These are phyloP conservation scores for Starmerella kuoi DNA, from an alignment of 805 yeast genomes.

Conservation along the genomic window DNA sequence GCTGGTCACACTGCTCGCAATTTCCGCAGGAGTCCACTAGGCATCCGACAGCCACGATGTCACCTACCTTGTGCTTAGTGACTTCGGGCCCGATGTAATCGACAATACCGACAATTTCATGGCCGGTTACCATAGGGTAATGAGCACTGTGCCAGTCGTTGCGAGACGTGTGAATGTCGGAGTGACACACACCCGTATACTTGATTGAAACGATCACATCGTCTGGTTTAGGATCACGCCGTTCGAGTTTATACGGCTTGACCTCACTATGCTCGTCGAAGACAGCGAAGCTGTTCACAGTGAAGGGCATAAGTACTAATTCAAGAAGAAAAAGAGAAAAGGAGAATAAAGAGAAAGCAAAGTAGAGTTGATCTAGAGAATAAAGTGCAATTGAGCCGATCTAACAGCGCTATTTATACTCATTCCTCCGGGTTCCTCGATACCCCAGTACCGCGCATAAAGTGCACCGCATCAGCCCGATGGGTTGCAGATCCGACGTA, in stretches of 20 bases:
- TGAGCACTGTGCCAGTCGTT: constrained; percentile 39
- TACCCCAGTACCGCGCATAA: too few species aligned
- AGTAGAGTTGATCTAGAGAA: too few species aligned
- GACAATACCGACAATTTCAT: constrained; percentile 32
- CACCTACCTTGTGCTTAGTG: constrained; percentile 46
- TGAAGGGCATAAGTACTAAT: constrained; percentile 16
- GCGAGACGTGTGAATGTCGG: constrained; percentile 41
- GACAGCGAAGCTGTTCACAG: constrained; percentile 15
- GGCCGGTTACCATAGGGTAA: constrained; percentile 38
- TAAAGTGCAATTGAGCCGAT: too few species aligned
- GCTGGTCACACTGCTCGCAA: constrained; percentile 46
- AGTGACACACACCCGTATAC: constrained; percentile 39
- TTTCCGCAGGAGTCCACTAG: constrained; percentile 46
- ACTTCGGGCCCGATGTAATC: constrained; percentile 45
- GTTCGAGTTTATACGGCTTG: constrained; percentile 12
- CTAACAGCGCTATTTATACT: too few species aligned
- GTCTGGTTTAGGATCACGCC: constrained; percentile 19
- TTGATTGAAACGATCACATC: constrained; percentile 27
- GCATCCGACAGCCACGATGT: constrained; percentile 75
- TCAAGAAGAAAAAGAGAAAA: too few species aligned
- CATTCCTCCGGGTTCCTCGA: too few species aligned
- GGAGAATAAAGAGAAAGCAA: too few species aligned
- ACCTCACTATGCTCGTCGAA: not conserved
- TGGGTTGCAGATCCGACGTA: too few species aligned
- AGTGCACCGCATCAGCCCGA: too few species aligned